Evolutionary conservation across 2,329 filamentous ascomycete species (phyloP).

Genomic region (Colletotrichum melonis): DNA sequence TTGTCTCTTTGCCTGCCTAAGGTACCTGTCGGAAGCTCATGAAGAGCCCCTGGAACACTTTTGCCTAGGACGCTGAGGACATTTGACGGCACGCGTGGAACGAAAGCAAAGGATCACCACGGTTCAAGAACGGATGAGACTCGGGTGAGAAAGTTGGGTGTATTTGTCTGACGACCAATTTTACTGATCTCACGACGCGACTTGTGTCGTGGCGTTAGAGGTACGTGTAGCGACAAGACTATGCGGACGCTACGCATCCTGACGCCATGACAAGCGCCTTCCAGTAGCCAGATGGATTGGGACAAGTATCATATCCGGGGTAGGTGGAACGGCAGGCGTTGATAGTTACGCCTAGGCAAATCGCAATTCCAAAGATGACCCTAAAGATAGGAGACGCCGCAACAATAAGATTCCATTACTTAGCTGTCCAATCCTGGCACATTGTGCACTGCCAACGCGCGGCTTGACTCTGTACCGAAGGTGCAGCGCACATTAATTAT

Average conservation of each 20-base stretch:
- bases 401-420: not conserved
- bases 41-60: not conserved
- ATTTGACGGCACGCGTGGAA: too few relatives aligned
- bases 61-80: too few relatives aligned
- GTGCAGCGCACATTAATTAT: too few relatives aligned
- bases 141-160: not conserved
- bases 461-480: not conserved
- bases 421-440: not conserved
- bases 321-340: not conserved
- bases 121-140: not conserved
- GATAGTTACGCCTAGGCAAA: not conserved
- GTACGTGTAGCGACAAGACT: not conserved
- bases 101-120: not conserved
- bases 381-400: not conserved
- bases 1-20: too few relatives aligned
- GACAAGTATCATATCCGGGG: not conserved
- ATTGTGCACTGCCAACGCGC: not conserved
- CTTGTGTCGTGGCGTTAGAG: not conserved
- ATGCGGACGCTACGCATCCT: not conserved
- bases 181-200: not conserved
- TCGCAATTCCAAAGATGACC: not conserved
- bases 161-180: not conserved
- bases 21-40: not conserved
- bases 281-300: not conserved
- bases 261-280: not conserved